Conservation (phyloP, 176 grass and related monocot species). For the Poa pratensis region DNA sequence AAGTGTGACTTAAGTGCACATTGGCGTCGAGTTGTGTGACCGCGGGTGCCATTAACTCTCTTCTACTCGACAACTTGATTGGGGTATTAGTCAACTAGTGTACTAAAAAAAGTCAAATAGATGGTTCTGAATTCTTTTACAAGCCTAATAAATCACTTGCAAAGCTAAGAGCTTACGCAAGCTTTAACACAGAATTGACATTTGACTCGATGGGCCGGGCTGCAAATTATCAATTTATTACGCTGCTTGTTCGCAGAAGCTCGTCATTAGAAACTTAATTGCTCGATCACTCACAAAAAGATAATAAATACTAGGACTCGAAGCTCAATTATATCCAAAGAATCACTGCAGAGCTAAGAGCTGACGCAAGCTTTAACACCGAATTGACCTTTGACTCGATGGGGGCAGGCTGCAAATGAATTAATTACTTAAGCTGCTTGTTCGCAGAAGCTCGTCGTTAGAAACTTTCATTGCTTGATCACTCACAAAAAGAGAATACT, state of each 20-base stretch:
- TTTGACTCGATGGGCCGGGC: constrained; percentile 23
- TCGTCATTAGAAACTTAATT: background rate
- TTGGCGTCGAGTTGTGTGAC: too few relatives aligned
- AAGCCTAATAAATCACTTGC: background rate
- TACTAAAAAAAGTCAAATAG: too few relatives aligned
- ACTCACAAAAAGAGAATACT: background rate
- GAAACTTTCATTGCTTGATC: background rate
- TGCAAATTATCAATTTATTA: background rate
- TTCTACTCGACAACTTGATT: background rate
- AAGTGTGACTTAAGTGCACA: too few relatives aligned
- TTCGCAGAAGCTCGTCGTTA: background rate
- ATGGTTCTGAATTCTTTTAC: background rate
- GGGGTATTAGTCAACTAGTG: background rate
- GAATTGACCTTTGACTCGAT: constrained; percentile 37
- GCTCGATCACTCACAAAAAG: background rate
- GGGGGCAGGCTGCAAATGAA: background rate
- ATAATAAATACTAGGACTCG: background rate
- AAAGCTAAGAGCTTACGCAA: constrained; percentile 7
- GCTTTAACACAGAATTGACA: constrained; percentile 19
- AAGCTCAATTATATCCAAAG: constrained; percentile 2
- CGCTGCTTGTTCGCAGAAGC: background rate
- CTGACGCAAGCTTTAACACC: background rate
- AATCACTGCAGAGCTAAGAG: constrained; percentile 22
- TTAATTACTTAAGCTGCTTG: background rate
- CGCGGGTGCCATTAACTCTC: too few relatives aligned